Base-by-base conservation (phyloP, 106 monocot genomes). In the Agapanthus africanus region DNA sequence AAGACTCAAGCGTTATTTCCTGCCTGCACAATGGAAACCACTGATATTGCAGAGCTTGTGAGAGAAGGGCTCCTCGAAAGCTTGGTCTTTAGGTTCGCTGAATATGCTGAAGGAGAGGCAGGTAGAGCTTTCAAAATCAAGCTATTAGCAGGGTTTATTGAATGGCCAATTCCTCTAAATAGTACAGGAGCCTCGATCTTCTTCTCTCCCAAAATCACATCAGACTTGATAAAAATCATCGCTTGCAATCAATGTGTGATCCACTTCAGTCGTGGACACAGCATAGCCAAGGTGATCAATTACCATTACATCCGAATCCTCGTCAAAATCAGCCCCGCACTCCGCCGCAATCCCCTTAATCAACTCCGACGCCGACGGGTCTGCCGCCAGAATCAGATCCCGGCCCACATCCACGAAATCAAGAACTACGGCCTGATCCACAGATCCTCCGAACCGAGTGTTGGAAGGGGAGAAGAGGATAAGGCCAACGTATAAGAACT, bases 1-100 rank as follows among this genome's bases (percentile, higher is more conserved):
- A 99, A 26, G 34, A 99, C 57, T 41, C 93, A 84, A 73, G 90
- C 99, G 87, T 93, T 93, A 52, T 99, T 99, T 74, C 93, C 90
- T 70, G 99, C 99, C 99, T 99, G 99, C 70, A 93, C 77, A 67
- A 93, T 63, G 63, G 99, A 99, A 79, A 99, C 99, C 51, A 99
- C 71, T 67, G 99, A 93, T 57, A 99, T 93, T 51, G 87, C 62
- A 65, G 82, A 77, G 63, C 99, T 90, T 32, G 85, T 93, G 65
- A 99, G 93, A 65, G 90, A 74, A 16, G 95, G 91, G 73, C 93
- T 77, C 30, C 77, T 79, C 59, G 87, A 77, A 21, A 90, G 70
- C 70, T 80, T 87, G 44, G 80, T 74, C 30, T 78, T 90, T 75
- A 93, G 99, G 39, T 86, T 99, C 57, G 90, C 90, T 40, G 87